Base-by-base conservation (phyloP, 169 alveolate genomes). In the Cryptosporidium sp. region DNA sequence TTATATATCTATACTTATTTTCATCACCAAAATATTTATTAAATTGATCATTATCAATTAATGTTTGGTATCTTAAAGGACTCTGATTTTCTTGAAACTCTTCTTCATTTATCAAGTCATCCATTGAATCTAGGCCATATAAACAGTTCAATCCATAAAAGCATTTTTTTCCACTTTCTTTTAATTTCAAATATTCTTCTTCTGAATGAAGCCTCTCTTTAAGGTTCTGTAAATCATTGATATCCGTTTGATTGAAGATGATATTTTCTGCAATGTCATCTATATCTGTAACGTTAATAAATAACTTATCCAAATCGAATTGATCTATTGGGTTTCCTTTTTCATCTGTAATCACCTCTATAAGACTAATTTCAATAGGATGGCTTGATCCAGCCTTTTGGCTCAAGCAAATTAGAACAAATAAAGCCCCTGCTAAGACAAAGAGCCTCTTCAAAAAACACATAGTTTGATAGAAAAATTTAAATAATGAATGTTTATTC, bases 71-170 rank as follows among this genome's bases (percentile, higher is more conserved):
- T 44, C 7, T 70, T 31, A 39, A 35, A 44, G 67, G 37, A 2
- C 44, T 39, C 44, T 70, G n/a, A 7, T 1, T 12, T 44, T 70
- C 26, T 7, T n/a, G 16, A 26, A n/a, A 16, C 4, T 8, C 29
- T n/a, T 31, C 51, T 29, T n/a, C 31, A 26, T 65, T 14, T 7
- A 31, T 35, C 2, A 65, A 33, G 9, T 16, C 18, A 8, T 35
- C 23, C 72, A 65, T 65, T 2, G 72, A 65, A 44, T 23, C 44
- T 14, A 71, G 39, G 5, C 65, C 65, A 23, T 71, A 71, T 60
- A 71, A 39, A 31, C 85, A 71, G 53, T 71, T 52, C 16, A 71
- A 29, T n/a, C 85, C 85, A 51, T 51, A 71, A 26, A 51, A 71
- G 48, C 85, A 71, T 35, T 6, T 71, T 35, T 39, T 39, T 48